These are phyloP conservation scores for Oryza longistaminata DNA, from an alignment of 176 grass and related monocot species.

Conservation along the genomic window DNA sequence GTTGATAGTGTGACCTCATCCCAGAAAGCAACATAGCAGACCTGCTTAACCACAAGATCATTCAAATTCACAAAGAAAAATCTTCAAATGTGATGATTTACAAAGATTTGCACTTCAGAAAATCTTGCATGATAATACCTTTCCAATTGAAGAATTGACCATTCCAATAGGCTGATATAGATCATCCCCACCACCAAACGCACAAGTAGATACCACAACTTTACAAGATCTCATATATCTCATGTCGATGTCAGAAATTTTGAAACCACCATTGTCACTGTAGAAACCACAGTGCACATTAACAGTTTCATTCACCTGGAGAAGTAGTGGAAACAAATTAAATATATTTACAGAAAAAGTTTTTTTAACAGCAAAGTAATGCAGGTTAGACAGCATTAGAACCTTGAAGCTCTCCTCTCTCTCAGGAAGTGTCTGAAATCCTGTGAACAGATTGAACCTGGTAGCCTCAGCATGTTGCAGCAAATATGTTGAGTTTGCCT, in stretches of 20 bases:
- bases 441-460: constrained; percentile 87
- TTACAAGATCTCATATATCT: constrained; percentile 77
- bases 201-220: constrained; percentile 82
- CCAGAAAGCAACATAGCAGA: constrained; percentile 95
- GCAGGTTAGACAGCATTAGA: constrained; percentile 14
- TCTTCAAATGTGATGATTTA: constrained; percentile 8
- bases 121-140: constrained; percentile 41
- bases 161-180: constrained; percentile 99
- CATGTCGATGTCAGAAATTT: constrained; percentile 69
- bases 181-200: constrained; percentile 95
- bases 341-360: not conserved
- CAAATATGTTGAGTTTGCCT: constrained; percentile 49
- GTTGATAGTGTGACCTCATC: constrained; percentile 71
- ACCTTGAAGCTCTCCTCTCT: constrained; percentile 97
- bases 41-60: constrained; percentile 50
- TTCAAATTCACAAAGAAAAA: constrained; percentile 1
- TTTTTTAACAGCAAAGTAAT: not conserved
- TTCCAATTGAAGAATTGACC: constrained; percentile 70
- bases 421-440: constrained; percentile 76
- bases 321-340: constrained; percentile 34
- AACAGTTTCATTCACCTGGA: constrained; percentile 55
- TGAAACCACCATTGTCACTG: constrained; percentile 88
- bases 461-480: constrained; percentile 56
- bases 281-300: constrained; percentile 78
- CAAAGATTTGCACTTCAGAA: not conserved